Base-by-base conservation (phyloP, 192 early-diverging fungal genomes). In the Podila epicladia region DNA sequence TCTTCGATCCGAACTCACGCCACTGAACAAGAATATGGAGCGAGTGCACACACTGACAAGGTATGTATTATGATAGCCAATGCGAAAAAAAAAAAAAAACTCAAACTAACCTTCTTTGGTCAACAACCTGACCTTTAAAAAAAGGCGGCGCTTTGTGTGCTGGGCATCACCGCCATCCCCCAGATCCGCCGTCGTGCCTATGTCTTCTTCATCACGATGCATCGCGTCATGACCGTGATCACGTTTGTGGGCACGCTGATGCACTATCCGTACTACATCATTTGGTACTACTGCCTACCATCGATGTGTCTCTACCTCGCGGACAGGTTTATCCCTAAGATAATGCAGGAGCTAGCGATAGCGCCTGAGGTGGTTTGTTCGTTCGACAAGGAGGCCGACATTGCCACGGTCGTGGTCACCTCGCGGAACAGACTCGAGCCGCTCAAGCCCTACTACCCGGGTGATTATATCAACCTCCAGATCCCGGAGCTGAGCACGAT, bases 1-100 rank as follows among this genome's bases (percentile, higher is more conserved):
- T 15, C 83, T 99, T n/a, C 91, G 95, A 58, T 90, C 89, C 61
- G 96, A 98, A 76, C 82, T 98, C 31, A 86, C 92, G 48, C 89
- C 91, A 28, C 80, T 97, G 31, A 87, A 87, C 29, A 83, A 87
- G 24, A 91, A 96, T 69, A 86, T 87, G 60, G 87, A 89, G 20
- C 82, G 91, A 29, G 80, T 97, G 4, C 95, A 97, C 78, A 83
- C 87, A 12, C 76, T 98, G 17, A 91, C 96, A 9, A 91, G 89
- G 92, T 93, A 68, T 58, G 4, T 26, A 6, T 53, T 29, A 3
- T 33, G 17, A 15, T 50, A 73, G 61, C 82, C 35, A 82, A 82
- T 73, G 35, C 35, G n/a, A n/a, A n/a, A n/a, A n/a, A n/a, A n/a
- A n/a, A n/a, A n/a, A n/a, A n/a, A n/a, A 45, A 45, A 45, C 41